These are phyloP conservation scores for Candida bentonensis DNA, from an alignment of 805 yeast genomes.

Conservation along the genomic window DNA sequence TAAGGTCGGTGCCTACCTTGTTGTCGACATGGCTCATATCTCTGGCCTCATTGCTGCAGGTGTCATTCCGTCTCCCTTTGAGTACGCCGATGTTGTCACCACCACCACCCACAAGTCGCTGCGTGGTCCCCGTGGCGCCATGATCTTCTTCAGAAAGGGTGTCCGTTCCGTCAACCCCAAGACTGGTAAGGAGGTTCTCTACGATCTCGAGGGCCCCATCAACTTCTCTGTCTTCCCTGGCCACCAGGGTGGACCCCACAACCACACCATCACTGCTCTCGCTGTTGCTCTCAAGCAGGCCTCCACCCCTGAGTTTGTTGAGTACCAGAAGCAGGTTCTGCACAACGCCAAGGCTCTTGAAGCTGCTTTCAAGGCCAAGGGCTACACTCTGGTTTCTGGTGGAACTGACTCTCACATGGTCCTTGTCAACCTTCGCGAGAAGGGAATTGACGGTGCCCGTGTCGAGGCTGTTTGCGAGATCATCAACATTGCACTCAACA, in stretches of 20 bases:
- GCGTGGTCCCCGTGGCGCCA: constrained; percentile 99
- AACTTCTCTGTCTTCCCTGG: constrained; percentile 99
- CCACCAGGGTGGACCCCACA: constrained; percentile 99
- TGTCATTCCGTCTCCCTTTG: constrained; percentile 92
- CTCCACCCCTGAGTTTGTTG: constrained; percentile 74
- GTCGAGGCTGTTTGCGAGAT: constrained; percentile 90
- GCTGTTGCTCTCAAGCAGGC: constrained; percentile 97
- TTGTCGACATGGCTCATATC: constrained; percentile 97
- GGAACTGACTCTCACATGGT: constrained; percentile 98
- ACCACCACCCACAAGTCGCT: constrained; percentile 97
- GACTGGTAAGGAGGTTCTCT: constrained; percentile 81
- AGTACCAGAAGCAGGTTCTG: constrained; percentile 78
- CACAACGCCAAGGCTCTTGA: constrained; percentile 81
- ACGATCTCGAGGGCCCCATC: constrained; percentile 88
- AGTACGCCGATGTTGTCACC: constrained; percentile 93
- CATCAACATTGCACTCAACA: constrained; percentile 89
- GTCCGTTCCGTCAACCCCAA: constrained; percentile 73
- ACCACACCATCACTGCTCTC: constrained; percentile 95
- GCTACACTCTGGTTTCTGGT: constrained; percentile 73
- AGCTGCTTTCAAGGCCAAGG: constrained; percentile 50
- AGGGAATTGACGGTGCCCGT: constrained; percentile 93
- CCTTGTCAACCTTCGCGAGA: constrained; percentile 73
- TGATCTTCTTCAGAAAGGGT: constrained; percentile 98
- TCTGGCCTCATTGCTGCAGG: constrained; percentile 94
- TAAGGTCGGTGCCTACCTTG: constrained; percentile 90